Evolutionary conservation across 148 eudicot species (phyloP), one percentile per base, ranked within the genome.

Genomic region (Bassia scoparia): DNA sequence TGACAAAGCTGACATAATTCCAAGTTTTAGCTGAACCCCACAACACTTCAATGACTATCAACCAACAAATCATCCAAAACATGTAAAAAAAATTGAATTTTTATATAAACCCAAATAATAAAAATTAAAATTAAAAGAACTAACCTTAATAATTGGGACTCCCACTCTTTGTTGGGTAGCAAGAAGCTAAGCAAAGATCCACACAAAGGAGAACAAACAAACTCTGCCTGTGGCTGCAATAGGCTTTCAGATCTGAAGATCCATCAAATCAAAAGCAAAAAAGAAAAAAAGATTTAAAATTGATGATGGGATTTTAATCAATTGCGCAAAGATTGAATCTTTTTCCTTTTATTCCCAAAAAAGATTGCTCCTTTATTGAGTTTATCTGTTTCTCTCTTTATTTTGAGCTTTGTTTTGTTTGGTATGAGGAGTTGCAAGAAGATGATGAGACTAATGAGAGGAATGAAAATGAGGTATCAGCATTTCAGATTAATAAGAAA

Each of bases 181-280:
- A 26, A 65, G 16, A 61, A 73, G 59, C 48, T 63, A 64, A 48
- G 69, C 43, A 69, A 74, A 59, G 71, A 77, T 54, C 78, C 60
- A 58, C 23, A 70, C 48, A 27, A 65, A 35, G 23, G 33, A 30
- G 6, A 17, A 21, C 21, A 46, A 26, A 18, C 24, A 44, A 66
- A 37, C 46, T 24, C 23, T 69, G 33, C 29, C 65, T 68, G 68
- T 83, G 83, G 74, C 69, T 79, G 74, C 78, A 76, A 76, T 62
- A 70, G 56, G 54, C 67, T 75, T 62, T 77, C 78, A 85, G 96
- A 90, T 88, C 96, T 82, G 65, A 53, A 79, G 86, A 80, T 82
- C 83, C 77, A 74, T 77, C 76, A 67, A 78, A 81, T 74, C 79
- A 75, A 79, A 67, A 44, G 8, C 46, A 55, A 55, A 58, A 29